Evolutionary conservation across 2,329 filamentous ascomycete genomes (phyloP), one percentile per base, ranked within the genome.

Genomic region (Tolypocladium tundrense): DNA sequence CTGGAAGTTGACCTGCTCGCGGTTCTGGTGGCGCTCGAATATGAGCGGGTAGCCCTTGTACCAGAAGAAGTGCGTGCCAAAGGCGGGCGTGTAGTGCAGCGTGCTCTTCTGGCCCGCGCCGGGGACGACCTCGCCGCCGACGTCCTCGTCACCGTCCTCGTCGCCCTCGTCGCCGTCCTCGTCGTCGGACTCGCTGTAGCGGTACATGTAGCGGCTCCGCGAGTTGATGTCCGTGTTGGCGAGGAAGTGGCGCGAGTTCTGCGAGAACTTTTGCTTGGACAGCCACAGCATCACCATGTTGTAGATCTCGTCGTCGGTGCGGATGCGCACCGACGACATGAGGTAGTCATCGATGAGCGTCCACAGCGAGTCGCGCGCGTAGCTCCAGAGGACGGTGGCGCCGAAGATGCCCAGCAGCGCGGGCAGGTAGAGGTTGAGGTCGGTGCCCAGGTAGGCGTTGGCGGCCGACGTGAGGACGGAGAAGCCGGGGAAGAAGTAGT

Each of bases 261-360:
- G 77, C 24, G 84, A 77, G 62, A 88, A 88, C 4, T 73, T 69
- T 69, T 90, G 86, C 40, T 75, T 71, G 2, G 85, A 78, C 2
- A 89, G 78, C 87, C 87, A 90, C 33, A 77, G 78, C 84, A 89
- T 88, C 45, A 89, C 66, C 65, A 88, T 87, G 66, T 86, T 86
- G 73, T 88, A 90, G 58, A 88, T 82, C 67, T 90, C 87, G 64
- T 90, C 87, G 58, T 89, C 85, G 35, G 82, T 79, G 51, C 84
- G 79, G 43, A 90, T 81, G 63, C 86, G 82, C 21, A 86, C 85
- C 1, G 80, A 82, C 3, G 83, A 87, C 76, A 88, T 84, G 63
- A 87, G 79, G 64, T 87, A 74, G 7, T 72, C 65, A 48, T 80
- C 75, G 37, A 85, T 61, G 43, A 79, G 68, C 1, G 69, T 67